phyloP scores from a whole-genome alignment of 2,329 filamentous ascomycete species.

The Fusarium acutatum region DNA sequence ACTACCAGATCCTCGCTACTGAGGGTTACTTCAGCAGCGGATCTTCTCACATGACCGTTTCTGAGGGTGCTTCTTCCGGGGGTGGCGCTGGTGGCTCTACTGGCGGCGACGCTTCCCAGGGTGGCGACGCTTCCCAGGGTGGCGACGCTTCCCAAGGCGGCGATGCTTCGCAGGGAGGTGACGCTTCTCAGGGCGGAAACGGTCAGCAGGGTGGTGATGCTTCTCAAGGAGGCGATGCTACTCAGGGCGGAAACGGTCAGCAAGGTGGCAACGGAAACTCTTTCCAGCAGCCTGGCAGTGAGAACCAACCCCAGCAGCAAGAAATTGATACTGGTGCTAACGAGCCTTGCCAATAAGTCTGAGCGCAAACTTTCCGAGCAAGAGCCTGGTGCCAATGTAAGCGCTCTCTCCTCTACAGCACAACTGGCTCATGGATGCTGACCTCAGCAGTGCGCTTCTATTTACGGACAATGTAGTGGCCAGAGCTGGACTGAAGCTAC shows the following conservation, averaged over 20 bases:
- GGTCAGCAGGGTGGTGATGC: neutral
- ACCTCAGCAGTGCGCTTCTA: slow-evolving; percentile 26
- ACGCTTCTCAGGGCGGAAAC: neutral
- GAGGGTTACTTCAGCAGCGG: slow-evolving; percentile 63
- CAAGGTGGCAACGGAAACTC: slow-evolving; percentile 6
- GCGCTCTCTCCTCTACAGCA: neutral
- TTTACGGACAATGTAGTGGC: slow-evolving; percentile 37
- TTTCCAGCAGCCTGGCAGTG: neutral
- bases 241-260: neutral
- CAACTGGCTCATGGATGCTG: neutral
- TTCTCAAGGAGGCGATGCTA: neutral
- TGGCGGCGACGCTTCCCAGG: neutral
- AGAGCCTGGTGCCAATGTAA: slow-evolving; percentile 4
- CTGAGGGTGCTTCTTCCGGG: slow-evolving; percentile 10
- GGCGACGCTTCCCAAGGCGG: neutral
- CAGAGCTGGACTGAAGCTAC: slow-evolving; percentile 36
- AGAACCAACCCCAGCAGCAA: slow-evolving; percentile 6
- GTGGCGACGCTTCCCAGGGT: neutral
- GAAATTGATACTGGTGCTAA: neutral
- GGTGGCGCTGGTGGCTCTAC: neutral
- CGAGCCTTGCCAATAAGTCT: slow-evolving; percentile 14
- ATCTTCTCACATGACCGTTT: slow-evolving; percentile 56
- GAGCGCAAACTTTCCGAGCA: neutral
- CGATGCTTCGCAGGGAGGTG: neutral
- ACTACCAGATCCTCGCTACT: slow-evolving; percentile 65